These are phyloP conservation scores for Evansstolkia leycettana DNA, from an alignment of 495 filamentous ascomycete species.

Conservation along the genomic window DNA sequence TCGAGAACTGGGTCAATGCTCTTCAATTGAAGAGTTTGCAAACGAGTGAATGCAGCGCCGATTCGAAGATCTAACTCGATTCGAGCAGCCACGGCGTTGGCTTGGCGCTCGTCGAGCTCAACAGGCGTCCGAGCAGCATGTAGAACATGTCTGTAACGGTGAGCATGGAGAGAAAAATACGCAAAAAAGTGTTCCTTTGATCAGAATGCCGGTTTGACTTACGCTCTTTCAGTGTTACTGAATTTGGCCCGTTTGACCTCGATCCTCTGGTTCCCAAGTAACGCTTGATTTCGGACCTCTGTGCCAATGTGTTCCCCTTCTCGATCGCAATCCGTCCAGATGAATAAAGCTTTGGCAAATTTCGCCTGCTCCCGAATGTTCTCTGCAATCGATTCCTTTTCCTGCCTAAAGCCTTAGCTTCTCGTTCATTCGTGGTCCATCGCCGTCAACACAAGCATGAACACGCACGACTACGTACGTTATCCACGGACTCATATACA, in stretches of 20 bases:
- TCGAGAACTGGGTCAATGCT: constrained; percentile 48
- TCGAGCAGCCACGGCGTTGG: constrained; percentile 75
- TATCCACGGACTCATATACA: constrained; percentile 49
- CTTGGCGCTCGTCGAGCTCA: constrained; percentile 72
- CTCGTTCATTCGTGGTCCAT: neutral
- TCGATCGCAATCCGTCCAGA: constrained; percentile 98
- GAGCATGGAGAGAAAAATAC: neutral
- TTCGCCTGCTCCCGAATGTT: constrained; percentile 76
- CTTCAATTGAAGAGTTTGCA: constrained; percentile 64
- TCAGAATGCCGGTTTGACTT: constrained; percentile 18
- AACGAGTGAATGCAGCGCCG: constrained; percentile 84
- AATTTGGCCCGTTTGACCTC: constrained; percentile 80
- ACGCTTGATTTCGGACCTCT: constrained; percentile 79
- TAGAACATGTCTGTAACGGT: constrained; percentile 53
- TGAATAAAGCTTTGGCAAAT: constrained; percentile 59
- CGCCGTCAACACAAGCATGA: neutral
- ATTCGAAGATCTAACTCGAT: constrained; percentile 91
- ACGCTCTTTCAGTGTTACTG: constrained; percentile 92
- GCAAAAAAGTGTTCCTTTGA: neutral
- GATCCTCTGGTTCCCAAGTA: constrained; percentile 56
- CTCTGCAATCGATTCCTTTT: constrained; percentile 65
- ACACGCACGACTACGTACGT: constrained; percentile 33
- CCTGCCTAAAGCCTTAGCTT: constrained; percentile 31
- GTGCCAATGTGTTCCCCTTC: constrained; percentile 94
- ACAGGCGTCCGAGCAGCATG: constrained; percentile 65